Percentiles rank a stretch among this genome's conserved stretches.
Conservation (phyloP, 441 rosid genomes). For the Jatropha podagrica region DNA sequence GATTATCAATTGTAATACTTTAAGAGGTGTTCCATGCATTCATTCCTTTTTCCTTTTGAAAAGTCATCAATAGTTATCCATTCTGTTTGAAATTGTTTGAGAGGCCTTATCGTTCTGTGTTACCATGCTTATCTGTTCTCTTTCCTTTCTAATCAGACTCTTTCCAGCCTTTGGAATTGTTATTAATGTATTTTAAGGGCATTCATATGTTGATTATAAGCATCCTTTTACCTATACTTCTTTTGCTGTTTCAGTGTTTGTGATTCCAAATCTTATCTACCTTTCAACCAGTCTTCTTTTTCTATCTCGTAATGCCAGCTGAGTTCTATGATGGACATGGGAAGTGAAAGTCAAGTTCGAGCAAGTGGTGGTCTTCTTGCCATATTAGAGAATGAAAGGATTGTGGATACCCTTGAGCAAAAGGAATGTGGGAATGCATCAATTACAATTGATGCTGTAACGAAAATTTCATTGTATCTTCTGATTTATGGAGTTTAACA, state of each 20-base stretch:
- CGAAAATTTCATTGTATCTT: constrained; percentile 85
- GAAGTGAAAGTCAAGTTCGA: constrained; percentile 88
- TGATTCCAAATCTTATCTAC: not conserved
- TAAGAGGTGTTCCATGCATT: not conserved
- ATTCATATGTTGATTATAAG: not conserved
- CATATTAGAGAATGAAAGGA: constrained; percentile 87
- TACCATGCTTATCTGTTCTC: not conserved
- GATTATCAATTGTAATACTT: not conserved
- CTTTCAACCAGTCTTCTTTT: constrained; percentile 17
- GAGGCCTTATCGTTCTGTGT: not conserved
- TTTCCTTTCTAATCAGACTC: not conserved
- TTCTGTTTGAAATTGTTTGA: not conserved
- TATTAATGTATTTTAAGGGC: not conserved
- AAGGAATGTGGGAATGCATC: constrained; percentile 72
- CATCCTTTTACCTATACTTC: not conserved
- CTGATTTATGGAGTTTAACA: constrained; percentile 14
- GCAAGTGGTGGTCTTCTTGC: constrained; percentile 97
- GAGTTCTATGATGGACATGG: constrained; percentile 95
- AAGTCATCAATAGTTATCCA: not conserved
- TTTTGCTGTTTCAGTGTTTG: not conserved
- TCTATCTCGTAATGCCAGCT: constrained; percentile 48
- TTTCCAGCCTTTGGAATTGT: not conserved
- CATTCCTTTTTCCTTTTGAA: not conserved
- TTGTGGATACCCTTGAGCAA: constrained; percentile 81
- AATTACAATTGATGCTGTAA: constrained; percentile 72